Evolutionary conservation across 441 rosid species (phyloP), one percentile per base, ranked within the genome.

Genomic region (Capsella rubella): DNA sequence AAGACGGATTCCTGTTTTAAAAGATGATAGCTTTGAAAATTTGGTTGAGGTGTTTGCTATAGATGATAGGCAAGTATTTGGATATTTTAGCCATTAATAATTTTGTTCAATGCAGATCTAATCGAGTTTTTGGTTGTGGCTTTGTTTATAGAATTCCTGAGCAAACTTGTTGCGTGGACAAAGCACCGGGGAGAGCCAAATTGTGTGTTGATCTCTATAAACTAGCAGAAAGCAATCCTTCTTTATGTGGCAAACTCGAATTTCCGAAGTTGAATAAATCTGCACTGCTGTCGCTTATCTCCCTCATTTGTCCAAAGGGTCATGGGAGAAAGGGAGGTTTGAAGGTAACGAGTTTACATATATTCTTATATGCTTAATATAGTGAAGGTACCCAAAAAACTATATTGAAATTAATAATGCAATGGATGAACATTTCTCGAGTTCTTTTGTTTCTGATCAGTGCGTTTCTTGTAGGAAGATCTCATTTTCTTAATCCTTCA

Each of bases 401-500:
- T 16, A 59, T 43, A 53, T 52, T 67, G 21, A 14, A 50, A 40
- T 9, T 13, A 1, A 8, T 35, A 46, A 34, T 45, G 37, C 28
- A 53, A n/a, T 15, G 25, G 28, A 52, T 12, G 25, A 51, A 27
- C 16, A 27, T 18, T 56, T 15, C 59, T 56, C 6, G 1, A n/a
- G 9, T 58, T 70, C 1, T 27, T 46, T 65, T 45, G 64, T 50
- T 56, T 27, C 72, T 78, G 51, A 82, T 28, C 68, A 67, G 46
- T 76, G 29, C 42, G 37, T 58, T 68, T 58, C 76, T 58, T 82
- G 78, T 65, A 80, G 83, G 80, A 82, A 67, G 82, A 74, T 71
- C 72, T 80, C 34, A 78, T 82, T 34, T 69, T 50, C 70, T 56
- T 80, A 66, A 82, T 82, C 73, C 71, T 80, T 71, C 82, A 80